A percentile compares a stretch with the other conserved stretches of the same genome.
Evolutionary conservation across 2,329 filamentous ascomycete species (phyloP).

Genomic region (Diaporthe helianthi): DNA sequence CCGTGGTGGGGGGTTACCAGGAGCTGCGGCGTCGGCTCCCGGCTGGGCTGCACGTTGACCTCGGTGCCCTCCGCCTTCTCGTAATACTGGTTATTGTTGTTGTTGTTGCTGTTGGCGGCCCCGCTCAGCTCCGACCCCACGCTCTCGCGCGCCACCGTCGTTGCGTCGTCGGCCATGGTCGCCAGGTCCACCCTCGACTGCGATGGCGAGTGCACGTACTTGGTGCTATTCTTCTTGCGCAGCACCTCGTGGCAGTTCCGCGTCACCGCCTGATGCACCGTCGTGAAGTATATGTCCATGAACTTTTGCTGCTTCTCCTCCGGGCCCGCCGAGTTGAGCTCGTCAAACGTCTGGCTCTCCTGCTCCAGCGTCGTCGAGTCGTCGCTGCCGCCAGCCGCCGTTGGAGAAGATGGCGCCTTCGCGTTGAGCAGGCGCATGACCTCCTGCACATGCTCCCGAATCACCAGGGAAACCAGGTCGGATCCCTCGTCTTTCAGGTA

Average conservation of each 20-base stretch:
- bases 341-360: constrained; percentile 46
- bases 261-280: constrained; percentile 51
- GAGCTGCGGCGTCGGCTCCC: constrained; percentile 26
- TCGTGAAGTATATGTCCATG: constrained; percentile 60
- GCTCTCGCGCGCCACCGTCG: not conserved
- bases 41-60: constrained; percentile 12
- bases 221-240: constrained; percentile 37
- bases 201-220: constrained; percentile 37
- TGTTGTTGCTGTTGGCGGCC: not conserved
- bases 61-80: not conserved
- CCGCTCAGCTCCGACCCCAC: not conserved
- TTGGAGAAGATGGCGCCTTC: constrained; percentile 23
- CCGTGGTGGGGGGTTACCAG: constrained; percentile 11
- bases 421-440: constrained; percentile 55
- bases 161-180: constrained; percentile 35
- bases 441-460: constrained; percentile 58
- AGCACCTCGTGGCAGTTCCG: constrained; percentile 43
- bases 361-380: constrained; percentile 24
- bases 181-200: constrained; percentile 33
- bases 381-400: constrained; percentile 26
- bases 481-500: constrained; percentile 44
- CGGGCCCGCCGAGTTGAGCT: constrained; percentile 54
- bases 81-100: too few relatives aligned
- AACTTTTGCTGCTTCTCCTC: constrained; percentile 58
- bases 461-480: constrained; percentile 52